Evolutionary conservation across 164 flowering plant species (phyloP).

Genomic region (Stephania japonica): DNA sequence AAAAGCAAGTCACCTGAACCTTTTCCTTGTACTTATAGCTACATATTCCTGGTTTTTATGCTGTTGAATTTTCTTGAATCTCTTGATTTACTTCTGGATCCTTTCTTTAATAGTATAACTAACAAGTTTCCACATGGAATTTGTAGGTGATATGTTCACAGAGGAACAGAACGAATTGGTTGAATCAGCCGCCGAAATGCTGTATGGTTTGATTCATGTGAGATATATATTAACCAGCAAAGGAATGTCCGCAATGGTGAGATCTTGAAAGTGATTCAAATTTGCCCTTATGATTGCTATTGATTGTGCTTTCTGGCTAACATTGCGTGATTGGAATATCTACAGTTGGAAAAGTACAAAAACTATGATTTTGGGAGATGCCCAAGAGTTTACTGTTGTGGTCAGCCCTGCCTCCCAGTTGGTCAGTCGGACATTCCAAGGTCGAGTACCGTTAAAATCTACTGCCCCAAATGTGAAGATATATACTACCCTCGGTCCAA

Average conservation of each 20-base stretch:
- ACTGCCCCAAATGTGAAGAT: slow-evolving; percentile 88
- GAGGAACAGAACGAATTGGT: slow-evolving; percentile 80
- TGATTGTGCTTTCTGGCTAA: not conserved
- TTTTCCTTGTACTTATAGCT: not conserved
- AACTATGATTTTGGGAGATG: slow-evolving; percentile 83
- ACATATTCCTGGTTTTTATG: not conserved
- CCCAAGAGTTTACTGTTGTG: slow-evolving; percentile 84
- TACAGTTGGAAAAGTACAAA: slow-evolving; percentile 81
- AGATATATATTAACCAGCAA: slow-evolving; percentile 74
- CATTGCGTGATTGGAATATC: slow-evolving; percentile 14
- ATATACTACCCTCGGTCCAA: slow-evolving; percentile 77
- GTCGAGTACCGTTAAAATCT: slow-evolving; percentile 76
- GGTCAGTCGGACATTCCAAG: slow-evolving; percentile 85
- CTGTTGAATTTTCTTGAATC: not conserved
- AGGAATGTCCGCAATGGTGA: slow-evolving; percentile 85
- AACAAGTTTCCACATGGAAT: not conserved
- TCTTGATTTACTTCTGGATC: not conserved
- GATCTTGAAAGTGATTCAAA: slow-evolving; percentile 1
- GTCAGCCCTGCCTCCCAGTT: slow-evolving; percentile 88
- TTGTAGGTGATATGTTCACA: slow-evolving; percentile 60
- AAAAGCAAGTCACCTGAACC: too few species aligned
- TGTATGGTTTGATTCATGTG: slow-evolving; percentile 76
- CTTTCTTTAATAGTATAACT: not conserved
- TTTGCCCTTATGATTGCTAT: not conserved
- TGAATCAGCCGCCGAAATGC: slow-evolving; percentile 90